Evolutionary conservation across 805 yeast species (phyloP).

Genomic region (Schwanniomyces polymorphus): DNA sequence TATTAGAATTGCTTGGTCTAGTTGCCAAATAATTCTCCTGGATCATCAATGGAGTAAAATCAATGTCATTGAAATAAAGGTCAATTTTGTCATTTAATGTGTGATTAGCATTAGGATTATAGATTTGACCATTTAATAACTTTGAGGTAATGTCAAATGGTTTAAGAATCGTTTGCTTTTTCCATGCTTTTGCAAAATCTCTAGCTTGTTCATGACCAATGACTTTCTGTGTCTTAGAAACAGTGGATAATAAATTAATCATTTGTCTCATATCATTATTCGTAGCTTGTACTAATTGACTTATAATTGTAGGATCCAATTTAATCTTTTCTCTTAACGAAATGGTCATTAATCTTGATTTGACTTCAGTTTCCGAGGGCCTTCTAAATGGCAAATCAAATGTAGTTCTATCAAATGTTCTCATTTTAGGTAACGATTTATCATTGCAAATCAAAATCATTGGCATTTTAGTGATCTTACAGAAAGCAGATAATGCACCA

Average conservation of each 20-base stretch:
- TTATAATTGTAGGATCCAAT: conserved; percentile 77
- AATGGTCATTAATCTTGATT: conserved; percentile 84
- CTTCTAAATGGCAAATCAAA: conserved; percentile 82
- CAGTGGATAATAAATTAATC: conserved; percentile 84
- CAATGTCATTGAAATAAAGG: conserved; percentile 90
- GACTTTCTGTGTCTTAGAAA: conserved; percentile 66
- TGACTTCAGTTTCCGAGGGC: conserved; percentile 80
- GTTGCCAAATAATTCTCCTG: conserved; percentile 87
- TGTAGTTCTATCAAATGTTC: conserved; percentile 86
- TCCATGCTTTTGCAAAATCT: conserved; percentile 70
- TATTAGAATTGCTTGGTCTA: conserved; percentile 48
- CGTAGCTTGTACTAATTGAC: conserved; percentile 80
- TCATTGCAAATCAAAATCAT: conserved; percentile 94
- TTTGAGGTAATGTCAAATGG: conserved; percentile 87
- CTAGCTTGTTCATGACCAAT: conserved; percentile 66
- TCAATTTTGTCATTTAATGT: conserved; percentile 80
- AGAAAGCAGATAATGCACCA: conserved; percentile 86
- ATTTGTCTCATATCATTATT: conserved; percentile 93
- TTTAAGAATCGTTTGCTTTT: conserved; percentile 84
- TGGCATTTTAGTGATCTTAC: conserved; percentile 84
- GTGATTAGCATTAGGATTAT: conserved; percentile 50
- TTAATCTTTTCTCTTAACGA: conserved; percentile 82
- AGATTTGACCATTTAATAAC: conserved; percentile 58
- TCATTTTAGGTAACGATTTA: conserved; percentile 88
- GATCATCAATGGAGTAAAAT: conserved; percentile 91